Base-by-base conservation (phyloP, 2,329 filamentous ascomycete species). In the Exophiala sp. region DNA sequence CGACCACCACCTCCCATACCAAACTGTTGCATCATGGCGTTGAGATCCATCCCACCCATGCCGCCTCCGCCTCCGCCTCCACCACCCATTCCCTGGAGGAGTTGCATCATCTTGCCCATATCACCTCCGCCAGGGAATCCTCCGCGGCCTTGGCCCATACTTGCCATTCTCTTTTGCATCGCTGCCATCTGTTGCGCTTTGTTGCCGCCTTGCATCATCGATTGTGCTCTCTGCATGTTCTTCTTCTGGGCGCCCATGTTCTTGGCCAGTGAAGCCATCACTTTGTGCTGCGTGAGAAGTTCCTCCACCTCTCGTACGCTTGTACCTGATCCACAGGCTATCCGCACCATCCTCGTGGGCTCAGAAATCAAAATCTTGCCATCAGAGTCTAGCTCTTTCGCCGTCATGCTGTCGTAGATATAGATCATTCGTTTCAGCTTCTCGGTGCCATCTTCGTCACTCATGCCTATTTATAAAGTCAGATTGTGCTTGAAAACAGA, bases 251-350 rank as follows among this genome's bases (percentile, higher is more conserved):
- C 90, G 50, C 93, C 91, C 82, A 98, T 94, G 74, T 94, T 94
- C 82, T 97, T 98, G 42, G 93, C 93, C 89, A 98, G 96, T 51
- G 88, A 88, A 0, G 88, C 87, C 93, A 98, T 98, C 86, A 97
- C 95, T 61, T 88, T 84, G 68, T 97, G 91, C 70, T 98, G 93
- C 0, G 90, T 95, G n/a, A 98, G 79, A 5, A 98, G 75, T 64
- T 98, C 93, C 69, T 98, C 93, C 13, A 98, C 89, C 68, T 98
- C 93, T 19, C 81, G 81, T 1, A 98, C 93, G 32, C 81, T 87
- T 0, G 93, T 97, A 24, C 93, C 93, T 3, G 86, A 93, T 0
- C 93, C 93, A 45, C 83, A 81, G 0, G 93, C 93, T 42, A 98
- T 84, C 29, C 93, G 80, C 13, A 90, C 95, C 82, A 97, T 95